Percentiles rank a stretch among this genome's conserved stretches.
Conservation (phyloP, 2,329 filamentous ascomycete genomes). For the Cordyceps fumosorosea region DNA sequence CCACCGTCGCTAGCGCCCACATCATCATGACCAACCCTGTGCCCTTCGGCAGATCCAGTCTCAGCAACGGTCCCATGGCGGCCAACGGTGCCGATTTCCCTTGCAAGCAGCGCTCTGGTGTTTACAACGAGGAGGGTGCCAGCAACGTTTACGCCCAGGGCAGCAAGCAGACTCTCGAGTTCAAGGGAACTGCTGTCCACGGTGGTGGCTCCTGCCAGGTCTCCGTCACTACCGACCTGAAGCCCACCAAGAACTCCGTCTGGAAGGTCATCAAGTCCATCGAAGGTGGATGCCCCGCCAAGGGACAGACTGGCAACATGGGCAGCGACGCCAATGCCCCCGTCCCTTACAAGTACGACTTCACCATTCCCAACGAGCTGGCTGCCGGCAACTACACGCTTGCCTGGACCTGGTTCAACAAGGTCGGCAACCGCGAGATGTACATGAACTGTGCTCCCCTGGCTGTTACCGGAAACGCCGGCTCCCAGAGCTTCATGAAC, state of each 20-base stretch:
- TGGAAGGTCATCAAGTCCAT: slow-evolving; percentile 91
- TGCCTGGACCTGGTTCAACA: slow-evolving; percentile 95
- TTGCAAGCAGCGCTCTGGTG: slow-evolving; percentile 58
- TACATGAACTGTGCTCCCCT: slow-evolving; percentile 95
- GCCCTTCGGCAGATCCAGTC: slow-evolving; percentile 44
- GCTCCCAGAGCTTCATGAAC: slow-evolving; percentile 46
- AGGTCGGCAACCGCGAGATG: slow-evolving; percentile 86
- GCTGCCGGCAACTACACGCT: slow-evolving; percentile 71
- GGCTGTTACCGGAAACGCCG: slow-evolving; percentile 50
- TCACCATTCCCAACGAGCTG: slow-evolving; percentile 64
- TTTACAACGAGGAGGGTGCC: slow-evolving; percentile 38
- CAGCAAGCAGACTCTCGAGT: slow-evolving; percentile 43
- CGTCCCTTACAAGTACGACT: slow-evolving; percentile 56
- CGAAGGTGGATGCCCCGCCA: slow-evolving; percentile 74
- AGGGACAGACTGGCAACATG: slow-evolving; percentile 51
- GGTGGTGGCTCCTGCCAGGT: slow-evolving; percentile 92
- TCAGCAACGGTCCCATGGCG: slow-evolving; percentile 58
- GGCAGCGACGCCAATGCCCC: slow-evolving; percentile 35
- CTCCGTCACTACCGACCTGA: slow-evolving; percentile 70
- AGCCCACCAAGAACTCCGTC: slow-evolving; percentile 56
- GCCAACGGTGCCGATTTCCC: slow-evolving; percentile 64
- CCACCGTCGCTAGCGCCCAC: slow-evolving; percentile 61
- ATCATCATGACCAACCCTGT: slow-evolving; percentile 64
- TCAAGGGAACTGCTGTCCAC: slow-evolving; percentile 70
- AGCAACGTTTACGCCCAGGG: slow-evolving; percentile 52